Base-by-base conservation (phyloP, 2,329 filamentous ascomycete species). In the Elsinoe fawcettii region DNA sequence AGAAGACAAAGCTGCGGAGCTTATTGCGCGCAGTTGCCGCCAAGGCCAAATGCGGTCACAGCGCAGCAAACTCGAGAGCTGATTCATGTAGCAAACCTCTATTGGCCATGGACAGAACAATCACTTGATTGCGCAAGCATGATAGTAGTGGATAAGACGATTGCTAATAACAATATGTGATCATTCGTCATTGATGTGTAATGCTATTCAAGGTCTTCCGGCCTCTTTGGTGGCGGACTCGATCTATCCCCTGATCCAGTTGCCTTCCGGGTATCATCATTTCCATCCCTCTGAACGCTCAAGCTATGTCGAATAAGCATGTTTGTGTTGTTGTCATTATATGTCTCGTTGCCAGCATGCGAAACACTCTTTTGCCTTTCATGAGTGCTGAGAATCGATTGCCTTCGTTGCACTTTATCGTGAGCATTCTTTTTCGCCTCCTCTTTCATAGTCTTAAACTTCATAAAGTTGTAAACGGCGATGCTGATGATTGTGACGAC, bases 401-500 rank as follows among this genome's bases (percentile, higher is more conserved):
- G 67, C 56, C 73, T 73, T 11, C 63, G 60, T 23, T 70, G 69
- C 59, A 74, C 67, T 2, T 67, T 68, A 34, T 69, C 64, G 23
- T 76, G 74, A 18, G 70, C 74, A 54, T 77, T 73, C 62, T 75
- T 73, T 18, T 72, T 70, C 1, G 90, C 89, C 11, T 96, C 88
- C 56, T 80, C 74, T 47, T 88, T 81, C 93, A 99, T 96, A 72
- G 88, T 89, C 51, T 77, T 79, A 61, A 97, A 89, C 71, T 99
- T 97, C 71, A 97, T 85, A 68, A 88, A 96, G 68, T 99, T 99
- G 73, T 99, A 99, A 12, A 85, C 83, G 4, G 77, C 84, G 62
- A 99, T 99, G 62, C 90, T 91, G 41, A 79, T 76, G 63, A 97
- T 88, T 0, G 93, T 99, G 51, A 95, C 84, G n/a, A 95, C 68